phyloP scores from a whole-genome alignment of 805 yeast genomes.

The Candida maesae region DNA sequence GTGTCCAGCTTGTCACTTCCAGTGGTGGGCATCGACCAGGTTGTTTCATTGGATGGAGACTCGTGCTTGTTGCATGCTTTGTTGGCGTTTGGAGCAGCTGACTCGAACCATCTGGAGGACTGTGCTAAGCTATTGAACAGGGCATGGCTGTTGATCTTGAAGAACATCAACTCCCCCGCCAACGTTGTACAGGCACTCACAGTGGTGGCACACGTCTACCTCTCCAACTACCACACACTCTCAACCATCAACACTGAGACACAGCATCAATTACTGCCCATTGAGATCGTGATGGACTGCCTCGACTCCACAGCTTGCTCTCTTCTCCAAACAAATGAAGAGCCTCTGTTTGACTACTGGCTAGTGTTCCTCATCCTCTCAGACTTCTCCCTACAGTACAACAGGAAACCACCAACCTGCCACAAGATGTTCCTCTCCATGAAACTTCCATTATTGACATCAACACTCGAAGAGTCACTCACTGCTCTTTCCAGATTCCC shows the following conservation, averaged over 20 bases:
- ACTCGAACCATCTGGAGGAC: conserved; percentile 31
- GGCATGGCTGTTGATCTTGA: conserved; percentile 39
- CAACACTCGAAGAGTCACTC: conserved; percentile 8
- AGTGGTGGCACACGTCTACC: conserved; percentile 39
- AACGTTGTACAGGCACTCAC: conserved; percentile 45
- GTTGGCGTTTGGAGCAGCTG: conserved; percentile 43
- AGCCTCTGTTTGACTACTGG: conserved; percentile 36
- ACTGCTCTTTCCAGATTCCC: conserved; percentile 13
- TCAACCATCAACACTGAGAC: conserved; percentile 16
- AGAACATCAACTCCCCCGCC: conserved; percentile 13
- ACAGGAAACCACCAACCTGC: conserved; percentile 38
- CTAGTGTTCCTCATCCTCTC: conserved; percentile 45
- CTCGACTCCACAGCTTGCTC: conserved; percentile 50
- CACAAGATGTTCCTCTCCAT: conserved; percentile 26
- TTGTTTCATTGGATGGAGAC: conserved; percentile 23
- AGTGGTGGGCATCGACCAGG: conserved; percentile 19
- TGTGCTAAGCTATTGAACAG: conserved; percentile 39
- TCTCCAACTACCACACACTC: conserved; percentile 31
- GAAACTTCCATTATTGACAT: conserved; percentile 3
- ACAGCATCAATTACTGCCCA: conserved; percentile 30
- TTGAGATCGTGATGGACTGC: conserved; percentile 45
- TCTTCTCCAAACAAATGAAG: conserved; percentile 7
- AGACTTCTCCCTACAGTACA: conserved; percentile 36
- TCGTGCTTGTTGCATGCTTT: conserved; percentile 42
- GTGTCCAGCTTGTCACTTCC: conserved; percentile 30